phyloP scores from a whole-genome alignment of 768 basidiomycete species.

The Auricularia cornea region DNA sequence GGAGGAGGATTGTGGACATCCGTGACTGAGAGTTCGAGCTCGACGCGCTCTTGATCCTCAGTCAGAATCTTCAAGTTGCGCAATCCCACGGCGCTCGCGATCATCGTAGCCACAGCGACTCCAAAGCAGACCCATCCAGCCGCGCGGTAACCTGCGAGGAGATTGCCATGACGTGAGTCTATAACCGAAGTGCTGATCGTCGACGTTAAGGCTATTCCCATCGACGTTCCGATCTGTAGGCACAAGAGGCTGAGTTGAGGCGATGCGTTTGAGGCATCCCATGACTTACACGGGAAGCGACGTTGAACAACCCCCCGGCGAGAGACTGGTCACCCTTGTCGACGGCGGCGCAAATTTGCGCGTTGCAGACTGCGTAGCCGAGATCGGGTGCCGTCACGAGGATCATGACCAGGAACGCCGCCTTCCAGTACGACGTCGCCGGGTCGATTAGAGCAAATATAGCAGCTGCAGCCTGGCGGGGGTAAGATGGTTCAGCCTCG shows the following conservation, averaged over 20 bases:
- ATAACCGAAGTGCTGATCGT: constrained; percentile 24
- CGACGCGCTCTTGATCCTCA: too few species aligned
- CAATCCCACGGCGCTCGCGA: too few species aligned
- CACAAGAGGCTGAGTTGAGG: background rate
- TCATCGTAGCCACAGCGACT: too few species aligned
- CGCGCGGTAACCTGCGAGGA: constrained; percentile 27
- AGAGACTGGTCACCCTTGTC: constrained; percentile 26
- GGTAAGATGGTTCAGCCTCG: background rate
- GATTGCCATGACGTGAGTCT: constrained; percentile 19
- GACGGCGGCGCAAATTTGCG: constrained; percentile 23
- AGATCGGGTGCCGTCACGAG: constrained; percentile 15
- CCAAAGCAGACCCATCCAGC: constrained; percentile 20
- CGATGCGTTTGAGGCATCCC: background rate
- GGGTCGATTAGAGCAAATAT: constrained; percentile 27
- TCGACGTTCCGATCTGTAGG: constrained; percentile 26
- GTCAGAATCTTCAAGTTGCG: too few species aligned
- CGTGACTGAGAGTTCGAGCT: too few species aligned
- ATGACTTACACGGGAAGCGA: constrained; percentile 23
- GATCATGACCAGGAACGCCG: constrained; percentile 25
- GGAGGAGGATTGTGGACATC: too few species aligned
- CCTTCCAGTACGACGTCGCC: constrained; percentile 24
- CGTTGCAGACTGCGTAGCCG: constrained; percentile 26
- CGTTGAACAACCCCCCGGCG: constrained; percentile 28
- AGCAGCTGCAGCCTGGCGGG: constrained; percentile 20
- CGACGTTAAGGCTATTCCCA: constrained; percentile 26